Evolutionary conservation across 2,329 filamentous ascomycete genomes (phyloP), one percentile per base, ranked within the genome.

Genomic region (Ophiostoma perfectum): DNA sequence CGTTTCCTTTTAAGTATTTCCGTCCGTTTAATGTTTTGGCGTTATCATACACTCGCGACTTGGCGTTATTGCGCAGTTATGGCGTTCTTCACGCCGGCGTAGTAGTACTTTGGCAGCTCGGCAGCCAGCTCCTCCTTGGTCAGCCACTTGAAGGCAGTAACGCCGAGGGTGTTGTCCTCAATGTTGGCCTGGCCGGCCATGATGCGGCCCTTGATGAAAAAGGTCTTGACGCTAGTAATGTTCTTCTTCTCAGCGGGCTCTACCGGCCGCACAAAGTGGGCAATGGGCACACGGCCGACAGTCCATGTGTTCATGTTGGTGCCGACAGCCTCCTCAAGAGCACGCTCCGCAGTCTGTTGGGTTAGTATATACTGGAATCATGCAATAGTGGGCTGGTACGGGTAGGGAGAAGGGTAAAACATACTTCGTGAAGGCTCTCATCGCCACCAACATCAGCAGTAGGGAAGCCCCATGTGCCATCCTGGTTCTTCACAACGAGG

Each of bases 261-360:
- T 75, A 78, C 73, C 73, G 83, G 83, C 71, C 86, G 81, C 73
- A 91, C 83, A 75, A 90, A 80, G 80, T 97, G 90, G 39, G 93
- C 94, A 69, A 97, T 86, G 11, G 95, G 95, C 69, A 90, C 90
- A 74, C 93, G 93, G 70, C 93, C 94, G 66, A 99, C 91, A 73
- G 98, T 87, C 93, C 95, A 99, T 68, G 93, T 97, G 82, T 98
- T 98, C 93, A 99, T 98, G 83, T 99, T 96, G 70, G 91, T 81
- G 69, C 95, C 95, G 9, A 90, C 93, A 3, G 92, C 83, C 74
- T 91, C 84, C 66, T 89, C 83, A 38, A 98, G 83, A 67, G 93
- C 88, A 70, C 93, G 86, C 76, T 92, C 86, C 49, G 94, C 93
- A 62, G 91, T 89, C 95, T 99, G 74, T 9, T 4, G 44, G 8